Base-by-base conservation (phyloP, 345 rosid species). In the Luvunga scandens region DNA sequence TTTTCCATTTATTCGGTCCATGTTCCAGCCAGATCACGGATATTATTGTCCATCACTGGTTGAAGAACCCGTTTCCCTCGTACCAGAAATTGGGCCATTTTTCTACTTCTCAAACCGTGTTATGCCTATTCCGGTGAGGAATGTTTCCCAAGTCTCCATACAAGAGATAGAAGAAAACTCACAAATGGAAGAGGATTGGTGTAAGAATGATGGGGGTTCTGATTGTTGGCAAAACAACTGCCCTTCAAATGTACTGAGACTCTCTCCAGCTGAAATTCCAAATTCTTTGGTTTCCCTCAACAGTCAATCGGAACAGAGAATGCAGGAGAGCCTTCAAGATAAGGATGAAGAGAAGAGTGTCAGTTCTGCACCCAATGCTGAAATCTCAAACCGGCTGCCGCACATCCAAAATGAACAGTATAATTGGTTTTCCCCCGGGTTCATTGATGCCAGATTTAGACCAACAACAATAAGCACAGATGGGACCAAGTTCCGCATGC, bases 121-220 rank as follows among this genome's bases (percentile, higher is more conserved):
- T 56, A 24, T 79, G 74, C 73, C 74, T 67, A 38, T 45, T 34
- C 78, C 82, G 3, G 18, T 60, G 14, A 60, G 56, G 31, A 74
- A 69, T 60, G 64, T 79, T 59, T 67, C 82, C 18, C 75, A 79
- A 73, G 73, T 79, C 56, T 67, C 69, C 55, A 67, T 79, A 73
- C 69, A 57, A 67, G 82, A 79, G 78, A 67, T 74, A n/a, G 78
- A 79, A 62, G 82, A 67, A 67, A 69, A 42, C 55, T 5, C 64
- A 1, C 82, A 57, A 31, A 34, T 39, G 27, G 69, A 73, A 57
- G 60, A 66, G 50, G 61, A 67, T 67, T 79, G 82, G 82, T 16
- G 27, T 42, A 57, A 55, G 65, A 30, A 50, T n/a, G 24, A 72
- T 78, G 30, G 9, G 13, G 81, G 66, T 65, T 65, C 45, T 5